Percentiles rank a stretch among this genome's conserved stretches.
Evolutionary conservation across 441 rosid genomes (phyloP).

Genomic region (Syzygium syzygioides): DNA sequence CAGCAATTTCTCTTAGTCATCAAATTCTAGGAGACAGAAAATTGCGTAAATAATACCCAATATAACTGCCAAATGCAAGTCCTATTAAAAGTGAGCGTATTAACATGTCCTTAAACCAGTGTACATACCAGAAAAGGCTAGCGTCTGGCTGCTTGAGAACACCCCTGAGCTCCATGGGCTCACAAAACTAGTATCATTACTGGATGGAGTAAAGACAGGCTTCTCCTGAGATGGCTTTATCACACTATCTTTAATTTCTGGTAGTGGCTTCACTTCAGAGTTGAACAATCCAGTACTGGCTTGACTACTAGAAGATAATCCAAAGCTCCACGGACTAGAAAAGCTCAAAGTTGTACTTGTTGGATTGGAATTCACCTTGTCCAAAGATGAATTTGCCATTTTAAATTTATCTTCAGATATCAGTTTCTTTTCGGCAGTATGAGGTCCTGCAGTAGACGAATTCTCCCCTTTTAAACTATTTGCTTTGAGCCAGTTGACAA

Average conservation of each 20-base stretch:
- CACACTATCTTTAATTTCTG: constrained; percentile 8
- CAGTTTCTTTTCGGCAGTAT: constrained; percentile 30
- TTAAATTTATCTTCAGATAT: constrained; percentile 36
- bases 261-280: constrained; percentile 10
- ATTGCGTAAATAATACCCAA: background rate
- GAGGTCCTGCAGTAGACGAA: constrained; percentile 31
- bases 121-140: constrained; percentile 48
- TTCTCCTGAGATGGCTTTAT: background rate
- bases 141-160: constrained; percentile 17
- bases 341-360: constrained; percentile 24
- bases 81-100: background rate
- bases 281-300: constrained; percentile 13
- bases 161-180: constrained; percentile 14
- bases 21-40: background rate
- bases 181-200: background rate
- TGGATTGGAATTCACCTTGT: constrained; percentile 27
- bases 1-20: background rate
- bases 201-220: background rate
- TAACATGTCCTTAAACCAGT: background rate
- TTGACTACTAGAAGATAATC: constrained; percentile 38
- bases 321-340: constrained; percentile 42
- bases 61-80: background rate
- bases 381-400: constrained; percentile 32
- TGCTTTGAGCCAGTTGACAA: constrained; percentile 81
- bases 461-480: constrained; percentile 43